Percentiles rank a stretch among this genome's conserved stretches.
Conservation (phyloP, 2,329 filamentous ascomycete genomes). For the Clarireedia hainanense region DNA sequence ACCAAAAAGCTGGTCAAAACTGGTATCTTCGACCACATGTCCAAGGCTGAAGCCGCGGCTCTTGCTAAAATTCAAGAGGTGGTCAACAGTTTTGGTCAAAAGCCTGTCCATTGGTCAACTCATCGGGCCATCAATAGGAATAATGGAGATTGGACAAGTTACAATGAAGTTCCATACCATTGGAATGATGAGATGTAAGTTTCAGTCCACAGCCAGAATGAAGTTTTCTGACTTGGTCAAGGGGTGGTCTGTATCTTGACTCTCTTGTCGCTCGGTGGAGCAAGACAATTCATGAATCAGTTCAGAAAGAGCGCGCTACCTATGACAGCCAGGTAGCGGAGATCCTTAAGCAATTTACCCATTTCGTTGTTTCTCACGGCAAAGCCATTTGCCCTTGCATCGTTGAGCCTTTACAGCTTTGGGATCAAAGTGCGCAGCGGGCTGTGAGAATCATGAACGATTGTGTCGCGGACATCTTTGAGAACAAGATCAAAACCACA, state of each 20-base stretch:
- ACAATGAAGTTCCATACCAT: background rate
- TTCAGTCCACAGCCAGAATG: background rate
- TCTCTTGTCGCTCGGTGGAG: background rate
- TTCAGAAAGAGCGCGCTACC: background rate
- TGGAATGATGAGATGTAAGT: constrained; percentile 20
- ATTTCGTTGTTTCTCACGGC: background rate
- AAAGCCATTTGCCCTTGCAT: background rate
- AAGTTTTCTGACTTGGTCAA: background rate
- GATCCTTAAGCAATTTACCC: background rate
- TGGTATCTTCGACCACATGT: background rate
- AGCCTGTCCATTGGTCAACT: constrained; percentile 12
- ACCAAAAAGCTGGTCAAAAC: no score
- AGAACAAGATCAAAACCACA: background rate
- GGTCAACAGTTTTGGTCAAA: background rate
- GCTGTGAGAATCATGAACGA: background rate
- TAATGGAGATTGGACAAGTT: constrained; percentile 8
- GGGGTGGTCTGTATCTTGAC: background rate
- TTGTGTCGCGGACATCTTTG: background rate
- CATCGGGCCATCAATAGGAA: constrained; percentile 11
- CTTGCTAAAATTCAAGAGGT: background rate
- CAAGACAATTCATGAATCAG: background rate
- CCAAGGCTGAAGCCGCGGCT: background rate
- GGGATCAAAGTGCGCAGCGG: background rate
- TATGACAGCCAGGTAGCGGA: background rate
- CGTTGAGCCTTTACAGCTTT: background rate